Base-by-base conservation (phyloP, 176 grass and related monocot genomes). In the Neostapfia colusana region DNA sequence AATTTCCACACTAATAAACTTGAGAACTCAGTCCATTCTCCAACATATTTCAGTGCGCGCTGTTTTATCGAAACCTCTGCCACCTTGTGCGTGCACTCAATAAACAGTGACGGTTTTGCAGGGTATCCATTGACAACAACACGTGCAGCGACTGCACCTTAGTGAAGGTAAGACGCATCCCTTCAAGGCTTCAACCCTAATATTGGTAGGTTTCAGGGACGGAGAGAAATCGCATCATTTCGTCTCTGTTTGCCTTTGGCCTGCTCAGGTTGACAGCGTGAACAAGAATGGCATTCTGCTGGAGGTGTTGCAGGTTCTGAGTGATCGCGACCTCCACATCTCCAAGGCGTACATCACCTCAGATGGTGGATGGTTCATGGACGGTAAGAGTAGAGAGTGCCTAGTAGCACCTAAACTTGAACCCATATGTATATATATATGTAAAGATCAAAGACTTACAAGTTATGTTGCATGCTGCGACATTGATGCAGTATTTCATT, bases 301-400 rank as follows among this genome's bases (percentile, higher is more conserved):
- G 61, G 95, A 99, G 89, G 95, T 99, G 70, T 85, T 99, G 75
- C 95, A 99, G 67, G 95, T 99, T 44, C 74, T 95, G 39, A 99
- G 89, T 63, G 95, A 99, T 38, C 84, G 95, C 35, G 91, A 95
- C 83, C 79, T 99, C 70, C 65, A 86, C 57, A 99, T 99, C 67
- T 83, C 90, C 5, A 99, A 99, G 88, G 95, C 95, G 2, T 99
- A 99, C 69, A 99, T 99, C 28, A 95, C 91, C 70, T 99, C 95
- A 1, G 95, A 99, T 71, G 95, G 95, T 14, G 92, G 89, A 72
- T 99, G 95, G 95, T 94, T 94, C 86, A 99, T 99, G 95, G 95
- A 99, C 54, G 95, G 95, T 99, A 90, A 78, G 74, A 8, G 1
- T n/a, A 9, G 43, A 46, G 26, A 54, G 23, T 58, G 13, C 9